Evolutionary conservation across 2,329 filamentous ascomycete genomes (phyloP).

Genomic region (Ilyonectria destructans): DNA sequence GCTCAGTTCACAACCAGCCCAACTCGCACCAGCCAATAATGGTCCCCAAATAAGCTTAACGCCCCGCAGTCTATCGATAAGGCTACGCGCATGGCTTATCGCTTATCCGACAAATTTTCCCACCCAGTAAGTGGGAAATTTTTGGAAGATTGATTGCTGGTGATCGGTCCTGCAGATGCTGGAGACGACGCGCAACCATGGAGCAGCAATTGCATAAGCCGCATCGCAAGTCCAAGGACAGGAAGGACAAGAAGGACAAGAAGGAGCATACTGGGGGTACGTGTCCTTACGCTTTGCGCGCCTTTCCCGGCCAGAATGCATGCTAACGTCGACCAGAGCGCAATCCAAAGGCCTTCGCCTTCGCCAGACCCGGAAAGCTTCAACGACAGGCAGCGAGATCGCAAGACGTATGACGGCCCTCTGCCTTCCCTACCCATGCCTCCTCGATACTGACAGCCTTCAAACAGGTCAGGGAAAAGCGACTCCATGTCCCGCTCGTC

Average conservation of each 20-base stretch:
- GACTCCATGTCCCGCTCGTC: conserved; percentile 95
- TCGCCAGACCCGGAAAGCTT: conserved; percentile 85
- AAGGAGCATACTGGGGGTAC: conserved; percentile 70
- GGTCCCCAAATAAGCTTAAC: background rate
- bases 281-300: conserved; percentile 30
- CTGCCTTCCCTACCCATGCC: background rate
- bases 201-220: conserved; percentile 88
- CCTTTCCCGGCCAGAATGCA: conserved; percentile 24
- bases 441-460: conserved; percentile 43
- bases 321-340: conserved; percentile 65
- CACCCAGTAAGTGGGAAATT: conserved; percentile 41
- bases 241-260: conserved; percentile 87
- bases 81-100: conserved; percentile 12
- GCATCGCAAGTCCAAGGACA: conserved; percentile 75
- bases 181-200: conserved; percentile 67
- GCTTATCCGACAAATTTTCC: conserved; percentile 47
- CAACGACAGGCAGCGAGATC: conserved; percentile 82
- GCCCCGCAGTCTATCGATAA: conserved; percentile 44
- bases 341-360: conserved; percentile 94
- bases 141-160: conserved; percentile 42
- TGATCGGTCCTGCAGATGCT: conserved; percentile 43
- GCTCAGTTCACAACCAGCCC: conserved; percentile 8
- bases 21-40: conserved; percentile 10
- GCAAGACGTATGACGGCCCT: conserved; percentile 72
- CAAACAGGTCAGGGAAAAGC: conserved; percentile 89